Evolutionary conservation across 352 stramenopile genomes (phyloP), one percentile per base, ranked within the genome.

Genomic region (Globisporangium irregulare): DNA sequence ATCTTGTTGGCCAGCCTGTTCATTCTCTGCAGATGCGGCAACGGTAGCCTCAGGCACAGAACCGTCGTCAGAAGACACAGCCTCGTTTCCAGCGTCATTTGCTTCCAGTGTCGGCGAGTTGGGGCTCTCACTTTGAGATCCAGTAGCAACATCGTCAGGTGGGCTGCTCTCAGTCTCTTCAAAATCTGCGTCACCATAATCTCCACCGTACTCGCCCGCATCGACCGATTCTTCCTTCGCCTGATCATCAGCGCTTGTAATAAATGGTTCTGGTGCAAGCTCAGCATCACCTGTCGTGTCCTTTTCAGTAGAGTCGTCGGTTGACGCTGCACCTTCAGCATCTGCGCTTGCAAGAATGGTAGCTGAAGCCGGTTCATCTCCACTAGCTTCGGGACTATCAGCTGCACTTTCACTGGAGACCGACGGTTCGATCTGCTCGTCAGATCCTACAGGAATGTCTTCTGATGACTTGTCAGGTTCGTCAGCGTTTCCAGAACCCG

Each of bases 121-220:
- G 24, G 36, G 18, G 20, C 14, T 14, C 18, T 34, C 50, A 20
- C 2, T 53, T 38, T 41, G 24, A 22, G 14, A 22, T 32, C 29
- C 2, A 38, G 2, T 18, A 32, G n/a, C 7, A 22, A 15, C 59
- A 43, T 6, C 46, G 34, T 24, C 48, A 50, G 25, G 29, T 22
- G 32, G 14, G 6, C 61, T 51, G 14, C 29, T 34, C 1, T 59
- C 53, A 4, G 53, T n/a, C 22, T 53, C 67, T 38, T 61, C 67
- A 25, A 72, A 68, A 18, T 67, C 57, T 9, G 60, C 65, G 18
- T 65, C 65, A 18, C 59, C 50, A 2, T 66, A 61, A 14, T 70
- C 64, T 38, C 70, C 68, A 9, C n/a, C 48, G 36, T 69, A 67
- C 24, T 56, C 62, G 7, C 25, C 41, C 8, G 20, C 46, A 7